Percentiles rank a stretch among this genome's conserved stretches.
Conservation (phyloP, 352 stramenopile species). For the Globisporangium camurandrum region DNA sequence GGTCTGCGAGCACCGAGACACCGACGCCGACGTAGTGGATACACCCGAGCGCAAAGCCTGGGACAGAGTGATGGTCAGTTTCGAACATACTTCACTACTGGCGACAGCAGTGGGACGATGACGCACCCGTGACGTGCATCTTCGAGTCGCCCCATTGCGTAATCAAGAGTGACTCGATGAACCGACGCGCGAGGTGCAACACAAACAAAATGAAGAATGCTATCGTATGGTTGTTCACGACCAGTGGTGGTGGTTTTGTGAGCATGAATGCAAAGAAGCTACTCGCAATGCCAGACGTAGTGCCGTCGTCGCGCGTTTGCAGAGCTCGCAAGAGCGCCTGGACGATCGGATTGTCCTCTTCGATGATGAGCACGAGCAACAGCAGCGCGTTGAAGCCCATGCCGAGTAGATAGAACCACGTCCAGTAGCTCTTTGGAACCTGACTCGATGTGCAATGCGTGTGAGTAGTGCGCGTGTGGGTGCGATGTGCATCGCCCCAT, state of each 20-base stretch:
- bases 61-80: slow-evolving; percentile 1
- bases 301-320: slow-evolving; percentile 12
- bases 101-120: not conserved
- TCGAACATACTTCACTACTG: not conserved
- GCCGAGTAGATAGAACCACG: slow-evolving; percentile 66
- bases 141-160: slow-evolving; percentile 58
- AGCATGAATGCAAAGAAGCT: too few relatives aligned
- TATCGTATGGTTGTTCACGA: slow-evolving; percentile 31
- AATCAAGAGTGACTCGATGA: slow-evolving; percentile 49
- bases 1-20: slow-evolving; percentile 37
- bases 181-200: slow-evolving; percentile 43
- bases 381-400: slow-evolving; percentile 35
- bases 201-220: slow-evolving; percentile 42
- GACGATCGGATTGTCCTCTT: slow-evolving; percentile 18
- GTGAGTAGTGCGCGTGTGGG: not conserved
- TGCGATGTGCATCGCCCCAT: too few relatives aligned
- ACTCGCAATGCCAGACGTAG: not conserved
- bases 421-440: slow-evolving; percentile 51
- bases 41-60: slow-evolving; percentile 42
- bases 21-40: slow-evolving; percentile 56
- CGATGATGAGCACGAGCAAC: slow-evolving; percentile 20
- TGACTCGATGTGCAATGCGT: not conserved
- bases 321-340: slow-evolving; percentile 29
- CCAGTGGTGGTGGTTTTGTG: too few relatives aligned
- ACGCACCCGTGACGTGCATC: slow-evolving; percentile 34